Base-by-base conservation (phyloP, 805 yeast genomes). In the Candida rishiriensis region DNA sequence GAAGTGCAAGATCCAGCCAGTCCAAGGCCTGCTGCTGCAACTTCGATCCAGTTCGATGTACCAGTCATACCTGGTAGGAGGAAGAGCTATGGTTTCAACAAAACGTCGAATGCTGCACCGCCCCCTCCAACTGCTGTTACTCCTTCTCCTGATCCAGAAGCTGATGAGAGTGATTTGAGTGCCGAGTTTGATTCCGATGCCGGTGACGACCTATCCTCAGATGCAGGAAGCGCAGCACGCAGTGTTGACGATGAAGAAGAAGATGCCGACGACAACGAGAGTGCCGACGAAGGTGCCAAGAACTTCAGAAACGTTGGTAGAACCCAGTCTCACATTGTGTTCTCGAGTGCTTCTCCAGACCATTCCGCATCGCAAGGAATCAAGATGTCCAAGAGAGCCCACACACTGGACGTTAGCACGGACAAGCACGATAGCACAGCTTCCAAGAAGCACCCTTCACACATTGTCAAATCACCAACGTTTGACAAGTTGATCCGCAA, bases 381-480 rank as follows among this genome's bases (percentile, higher is more conserved):
- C 4, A 73, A 66, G 47, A 65, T 64, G 33, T 52, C 56, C 29
- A 71, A 73, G 46, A 63, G 81, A 49, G 69, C 81, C 11, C 73
- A 70, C 48, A 77, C 83, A 0, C 54, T 75, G 37, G 82, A 76
- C 43, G 63, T 65, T 13, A 53, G 30, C 55, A 16, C 44, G 41
- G 43, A 42, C 16, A 21, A 21, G 26, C 26, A 21, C 7, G 26
- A 21, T 7, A 21, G 4, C 26, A 21, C 4, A 21, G 50, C 33
- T 21, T 30, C 34, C 36, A 16, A 16, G 43, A 40, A 42, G 44
- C 15, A 16, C 46, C 0, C 42, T 7, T 36, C 39, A 6, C 45
- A 44, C 29, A 34, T 57, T 14, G 49, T 49, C n/a, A 70, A 63
- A 40, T 66, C 79, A 1, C 74, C 79, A n/a, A 73, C 79, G 3